Percentiles rank a stretch among this genome's conserved stretches.
phyloP scores from a whole-genome alignment of 2,329 filamentous ascomycete species.

The Trichoderma citrinoviride region DNA sequence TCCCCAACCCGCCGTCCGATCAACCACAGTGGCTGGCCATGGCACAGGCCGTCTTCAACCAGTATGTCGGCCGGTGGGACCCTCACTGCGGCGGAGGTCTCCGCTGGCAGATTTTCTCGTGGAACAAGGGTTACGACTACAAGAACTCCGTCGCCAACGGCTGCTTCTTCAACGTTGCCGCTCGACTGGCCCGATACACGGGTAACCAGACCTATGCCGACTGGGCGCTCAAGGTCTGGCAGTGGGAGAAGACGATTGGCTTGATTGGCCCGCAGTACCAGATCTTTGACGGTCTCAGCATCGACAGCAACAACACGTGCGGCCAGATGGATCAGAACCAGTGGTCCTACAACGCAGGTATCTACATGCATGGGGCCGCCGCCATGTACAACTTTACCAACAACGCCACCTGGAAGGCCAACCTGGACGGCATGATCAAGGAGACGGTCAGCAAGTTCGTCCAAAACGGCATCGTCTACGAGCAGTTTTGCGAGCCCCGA shows the following conservation, averaged over 20 bases:
- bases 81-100: conserved; percentile 67
- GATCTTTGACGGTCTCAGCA: conserved; percentile 51
- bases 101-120: conserved; percentile 81
- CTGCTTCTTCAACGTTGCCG: conserved; percentile 66
- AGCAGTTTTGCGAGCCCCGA: conserved; percentile 63
- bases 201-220: conserved; percentile 74
- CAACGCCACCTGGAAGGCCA: conserved; percentile 52
- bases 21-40: conserved; percentile 73
- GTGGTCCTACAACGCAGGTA: conserved; percentile 69
- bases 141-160: conserved; percentile 69
- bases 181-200: conserved; percentile 74
- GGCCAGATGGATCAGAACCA: conserved; percentile 54
- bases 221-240: conserved; percentile 70
- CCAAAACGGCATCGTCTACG: conserved; percentile 53
- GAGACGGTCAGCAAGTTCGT: conserved; percentile 55
- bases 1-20: conserved; percentile 62
- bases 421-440: conserved; percentile 57
- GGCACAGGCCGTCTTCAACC: conserved; percentile 76
- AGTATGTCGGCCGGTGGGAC: conserved; percentile 71
- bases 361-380: conserved; percentile 61
- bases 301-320: conserved; percentile 44
- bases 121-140: conserved; percentile 69
- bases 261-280: conserved; percentile 56
- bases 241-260: conserved; percentile 57
- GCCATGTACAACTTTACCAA: conserved; percentile 62